phyloP scores from a whole-genome alignment of 768 basidiomycete genomes.

The Phlebiopsis flavidoalba region DNA sequence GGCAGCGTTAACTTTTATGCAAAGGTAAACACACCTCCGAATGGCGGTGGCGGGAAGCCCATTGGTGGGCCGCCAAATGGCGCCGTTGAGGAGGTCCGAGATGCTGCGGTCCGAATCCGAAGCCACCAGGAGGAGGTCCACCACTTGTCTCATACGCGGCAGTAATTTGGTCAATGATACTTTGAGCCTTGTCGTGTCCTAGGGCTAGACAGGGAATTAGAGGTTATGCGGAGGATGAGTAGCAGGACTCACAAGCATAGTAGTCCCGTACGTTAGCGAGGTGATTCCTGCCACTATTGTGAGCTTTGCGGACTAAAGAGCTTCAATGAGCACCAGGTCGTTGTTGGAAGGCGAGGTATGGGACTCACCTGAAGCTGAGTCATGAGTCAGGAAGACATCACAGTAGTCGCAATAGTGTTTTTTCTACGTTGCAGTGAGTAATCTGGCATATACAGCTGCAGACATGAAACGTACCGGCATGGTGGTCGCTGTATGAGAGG shows the following conservation, averaged over 20 bases:
- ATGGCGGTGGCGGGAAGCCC: slow-evolving; percentile 44
- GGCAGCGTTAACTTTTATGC: neutral
- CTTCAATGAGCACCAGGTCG: slow-evolving; percentile 10
- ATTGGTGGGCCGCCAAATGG: slow-evolving; percentile 43
- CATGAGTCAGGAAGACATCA: slow-evolving; percentile 92
- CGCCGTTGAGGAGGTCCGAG: slow-evolving; percentile 38
- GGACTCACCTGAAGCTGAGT: slow-evolving; percentile 79
- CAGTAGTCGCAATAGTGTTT: slow-evolving; percentile 96
- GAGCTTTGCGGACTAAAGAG: slow-evolving; percentile 85
- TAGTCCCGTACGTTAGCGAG: slow-evolving; percentile 95
- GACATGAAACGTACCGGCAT: slow-evolving; percentile 59
- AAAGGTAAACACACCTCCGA: slow-evolving; percentile 19
- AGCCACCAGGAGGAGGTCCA: slow-evolving; percentile 83
- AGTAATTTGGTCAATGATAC: slow-evolving; percentile 97
- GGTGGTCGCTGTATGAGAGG: slow-evolving; percentile 19
- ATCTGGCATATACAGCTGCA: neutral
- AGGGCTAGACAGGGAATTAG: slow-evolving; percentile 44
- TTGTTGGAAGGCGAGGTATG: neutral
- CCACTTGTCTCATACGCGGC: slow-evolving; percentile 84
- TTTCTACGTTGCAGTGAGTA: slow-evolving; percentile 47
- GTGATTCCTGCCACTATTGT: slow-evolving; percentile 97
- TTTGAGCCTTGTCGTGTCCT: slow-evolving; percentile 96
- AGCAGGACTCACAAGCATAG: slow-evolving; percentile 71
- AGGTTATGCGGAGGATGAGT: neutral
- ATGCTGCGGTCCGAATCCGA: slow-evolving; percentile 82